Evolutionary conservation across 805 yeast species (phyloP).

Genomic region (Barnettozyma sp.): DNA sequence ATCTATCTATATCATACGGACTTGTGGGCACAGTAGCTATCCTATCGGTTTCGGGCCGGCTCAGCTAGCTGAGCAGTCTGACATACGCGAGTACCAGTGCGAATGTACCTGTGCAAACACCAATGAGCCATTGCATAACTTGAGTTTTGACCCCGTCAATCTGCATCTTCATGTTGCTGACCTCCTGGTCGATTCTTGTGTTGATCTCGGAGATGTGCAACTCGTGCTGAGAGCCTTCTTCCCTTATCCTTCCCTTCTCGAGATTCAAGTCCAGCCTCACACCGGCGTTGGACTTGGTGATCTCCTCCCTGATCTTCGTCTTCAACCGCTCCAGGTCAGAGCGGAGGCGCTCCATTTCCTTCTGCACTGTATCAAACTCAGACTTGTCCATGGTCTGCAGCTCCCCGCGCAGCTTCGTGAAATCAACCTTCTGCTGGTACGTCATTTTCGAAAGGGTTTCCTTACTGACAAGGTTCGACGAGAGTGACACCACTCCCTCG

Average conservation of each 20-base stretch:
- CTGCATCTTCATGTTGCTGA: constrained; percentile 90
- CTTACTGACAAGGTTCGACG: constrained; percentile 74
- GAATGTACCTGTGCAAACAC: constrained; percentile 97
- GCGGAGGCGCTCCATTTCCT: constrained; percentile 79
- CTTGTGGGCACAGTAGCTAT: too few species aligned
- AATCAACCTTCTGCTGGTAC: constrained; percentile 94
- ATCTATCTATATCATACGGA: too few species aligned
- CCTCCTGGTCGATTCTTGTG: constrained; percentile 91
- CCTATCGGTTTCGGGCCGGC: too few species aligned
- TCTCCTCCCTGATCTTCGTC: constrained; percentile 82
- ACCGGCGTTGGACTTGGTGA: constrained; percentile 82
- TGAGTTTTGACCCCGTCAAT: constrained; percentile 93
- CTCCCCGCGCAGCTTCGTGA: constrained; percentile 90
- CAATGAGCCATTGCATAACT: constrained; percentile 97
- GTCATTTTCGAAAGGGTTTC: constrained; percentile 79
- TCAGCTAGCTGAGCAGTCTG: constrained; percentile 54
- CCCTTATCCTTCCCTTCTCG: constrained; percentile 93
- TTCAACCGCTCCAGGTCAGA: constrained; percentile 82
- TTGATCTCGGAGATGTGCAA: constrained; percentile 91
- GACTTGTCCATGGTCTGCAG: constrained; percentile 80
- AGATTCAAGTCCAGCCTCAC: constrained; percentile 85
- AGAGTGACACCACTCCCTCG: constrained; percentile 71
- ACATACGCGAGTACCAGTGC: constrained; percentile 91
- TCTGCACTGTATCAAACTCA: constrained; percentile 73
- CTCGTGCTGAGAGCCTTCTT: constrained; percentile 89